These are phyloP conservation scores for Isatis tinctoria DNA, from an alignment of 345 rosid species.

Conservation along the genomic window DNA sequence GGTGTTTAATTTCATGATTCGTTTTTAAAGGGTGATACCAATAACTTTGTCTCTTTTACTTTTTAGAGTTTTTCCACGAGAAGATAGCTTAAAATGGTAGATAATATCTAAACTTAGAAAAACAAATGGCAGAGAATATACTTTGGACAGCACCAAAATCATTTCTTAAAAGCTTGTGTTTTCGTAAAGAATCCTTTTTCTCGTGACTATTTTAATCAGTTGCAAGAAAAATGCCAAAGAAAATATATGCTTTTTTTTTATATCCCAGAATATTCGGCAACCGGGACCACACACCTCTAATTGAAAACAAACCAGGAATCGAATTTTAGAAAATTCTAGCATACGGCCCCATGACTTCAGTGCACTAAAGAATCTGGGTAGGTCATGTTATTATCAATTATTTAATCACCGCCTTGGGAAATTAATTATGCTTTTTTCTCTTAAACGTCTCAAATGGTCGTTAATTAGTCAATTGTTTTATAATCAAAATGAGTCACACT, in stretches of 20 bases:
- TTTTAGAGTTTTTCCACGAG: not conserved
- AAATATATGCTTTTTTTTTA: not conserved
- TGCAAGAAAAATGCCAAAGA: slow-evolving; percentile 13
- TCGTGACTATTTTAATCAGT: not conserved
- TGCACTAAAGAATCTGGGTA: not conserved
- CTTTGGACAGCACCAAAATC: not conserved
- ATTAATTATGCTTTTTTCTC: not conserved
- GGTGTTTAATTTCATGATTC: not conserved
- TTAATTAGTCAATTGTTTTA: not conserved
- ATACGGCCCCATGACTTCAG: not conserved
- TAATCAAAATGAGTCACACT: not conserved
- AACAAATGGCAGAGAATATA: slow-evolving; percentile 8
- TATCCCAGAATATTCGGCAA: slow-evolving; percentile 14
- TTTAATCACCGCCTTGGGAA: slow-evolving; percentile 18
- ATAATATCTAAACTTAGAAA: not conserved
- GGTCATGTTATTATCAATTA: not conserved
- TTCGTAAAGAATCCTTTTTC: slow-evolving; percentile 3
- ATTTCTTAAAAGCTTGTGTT: not conserved
- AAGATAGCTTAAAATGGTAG: not conserved
- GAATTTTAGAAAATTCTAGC: not conserved
- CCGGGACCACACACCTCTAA: slow-evolving; percentile 12
- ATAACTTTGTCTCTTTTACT: not conserved
- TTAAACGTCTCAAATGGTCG: not conserved
- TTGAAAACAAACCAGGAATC: not conserved
- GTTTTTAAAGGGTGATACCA: not conserved